These are phyloP conservation scores for Phallus indusiatus DNA, from an alignment of 768 basidiomycete species.

Conservation along the genomic window DNA sequence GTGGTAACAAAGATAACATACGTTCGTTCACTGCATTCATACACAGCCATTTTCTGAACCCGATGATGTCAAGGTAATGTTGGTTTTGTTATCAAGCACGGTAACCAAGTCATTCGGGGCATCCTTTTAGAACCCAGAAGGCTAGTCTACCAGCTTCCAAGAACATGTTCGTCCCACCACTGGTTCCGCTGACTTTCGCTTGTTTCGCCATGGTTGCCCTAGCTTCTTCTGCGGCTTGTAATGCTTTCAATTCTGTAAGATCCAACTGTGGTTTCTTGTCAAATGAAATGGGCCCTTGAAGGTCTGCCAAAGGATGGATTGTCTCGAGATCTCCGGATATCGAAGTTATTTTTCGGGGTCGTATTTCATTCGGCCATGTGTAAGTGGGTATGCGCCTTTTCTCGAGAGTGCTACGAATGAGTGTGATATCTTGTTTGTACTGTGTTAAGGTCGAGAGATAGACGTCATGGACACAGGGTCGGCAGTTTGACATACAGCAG, in stretches of 20 bases:
- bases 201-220: background rate
- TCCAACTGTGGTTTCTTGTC: background rate
- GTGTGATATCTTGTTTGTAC: conserved; percentile 47
- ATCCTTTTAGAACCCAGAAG: conserved; percentile 4
- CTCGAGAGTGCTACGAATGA: conserved; percentile 41
- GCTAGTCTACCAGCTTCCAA: conserved; percentile 1
- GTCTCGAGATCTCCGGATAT: background rate
- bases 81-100: too few species aligned
- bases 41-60: too few species aligned
- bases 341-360: background rate
- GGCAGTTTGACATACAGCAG: conserved; percentile 93
- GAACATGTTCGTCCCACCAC: background rate
- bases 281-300: too few species aligned
- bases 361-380: conserved; percentile 59
- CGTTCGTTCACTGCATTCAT: too few species aligned
- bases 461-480: conserved; percentile 86
- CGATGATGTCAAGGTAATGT: too few species aligned
- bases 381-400: conserved; percentile 38
- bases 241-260: background rate
- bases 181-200: background rate
- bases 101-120: background rate
- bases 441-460: conserved; percentile 64
- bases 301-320: too few species aligned
- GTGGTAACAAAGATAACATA: too few species aligned
- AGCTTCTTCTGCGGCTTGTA: background rate